These are phyloP conservation scores for Inga leiocalycina DNA, from an alignment of 306 rosid species.

Conservation along the genomic window DNA sequence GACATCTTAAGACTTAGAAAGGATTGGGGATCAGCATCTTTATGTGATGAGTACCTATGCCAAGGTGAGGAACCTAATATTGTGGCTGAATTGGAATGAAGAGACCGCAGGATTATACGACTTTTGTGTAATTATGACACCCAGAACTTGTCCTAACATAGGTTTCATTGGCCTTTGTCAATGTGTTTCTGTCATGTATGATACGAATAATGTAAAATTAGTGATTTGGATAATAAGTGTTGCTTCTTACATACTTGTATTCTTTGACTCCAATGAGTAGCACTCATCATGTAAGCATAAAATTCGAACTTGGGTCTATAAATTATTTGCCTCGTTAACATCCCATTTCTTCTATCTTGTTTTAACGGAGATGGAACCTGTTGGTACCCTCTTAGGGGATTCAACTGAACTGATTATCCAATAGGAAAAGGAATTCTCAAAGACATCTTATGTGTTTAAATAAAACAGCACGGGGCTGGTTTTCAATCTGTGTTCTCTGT, in stretches of 20 bases:
- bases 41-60: constrained; percentile 83
- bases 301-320: neutral
- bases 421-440: neutral
- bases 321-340: neutral
- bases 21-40: constrained; percentile 79
- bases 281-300: neutral
- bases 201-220: constrained; percentile 46
- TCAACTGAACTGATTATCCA: neutral
- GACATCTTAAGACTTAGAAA: constrained; percentile 79
- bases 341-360: neutral
- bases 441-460: neutral
- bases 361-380: neutral
- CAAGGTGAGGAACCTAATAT: constrained; percentile 81
- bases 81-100: constrained; percentile 66
- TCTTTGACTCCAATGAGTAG: constrained; percentile 20
- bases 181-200: constrained; percentile 49
- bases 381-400: neutral
- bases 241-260: neutral
- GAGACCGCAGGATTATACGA: constrained; percentile 6
- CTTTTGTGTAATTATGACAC: constrained; percentile 11
- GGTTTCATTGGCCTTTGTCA: constrained; percentile 32
- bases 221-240: constrained; percentile 24
- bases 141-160: constrained; percentile 9
- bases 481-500: neutral
- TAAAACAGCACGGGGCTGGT: neutral